These are phyloP conservation scores for Solanum neorickii DNA, from an alignment of 257 asterid genomes.

Conservation along the genomic window DNA sequence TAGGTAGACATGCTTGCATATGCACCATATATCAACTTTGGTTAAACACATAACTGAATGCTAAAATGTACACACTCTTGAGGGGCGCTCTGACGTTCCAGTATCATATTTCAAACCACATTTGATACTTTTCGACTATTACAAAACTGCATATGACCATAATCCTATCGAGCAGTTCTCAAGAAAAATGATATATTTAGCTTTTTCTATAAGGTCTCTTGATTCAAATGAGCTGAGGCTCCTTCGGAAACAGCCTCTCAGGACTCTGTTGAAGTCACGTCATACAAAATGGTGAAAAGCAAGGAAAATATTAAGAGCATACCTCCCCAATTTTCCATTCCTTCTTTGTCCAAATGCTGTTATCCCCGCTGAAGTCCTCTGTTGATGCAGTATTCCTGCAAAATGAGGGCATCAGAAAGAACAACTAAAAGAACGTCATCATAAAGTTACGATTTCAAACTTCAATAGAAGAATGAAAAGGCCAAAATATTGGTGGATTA, in stretches of 20 bases:
- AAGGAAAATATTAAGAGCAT: not conserved
- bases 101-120: not conserved
- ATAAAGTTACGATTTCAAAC: not conserved
- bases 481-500: not conserved
- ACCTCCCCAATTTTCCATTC: slow-evolving; percentile 74
- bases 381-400: slow-evolving; percentile 30
- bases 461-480: not conserved
- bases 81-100: not conserved
- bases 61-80: not conserved
- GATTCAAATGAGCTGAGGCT: not conserved
- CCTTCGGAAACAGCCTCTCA: not conserved
- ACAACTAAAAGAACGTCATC: not conserved
- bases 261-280: not conserved
- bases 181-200: not conserved
- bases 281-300: not conserved
- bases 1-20: not conserved
- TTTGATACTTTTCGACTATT: not conserved
- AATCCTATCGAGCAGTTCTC: not conserved
- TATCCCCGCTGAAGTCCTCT: slow-evolving; percentile 24
- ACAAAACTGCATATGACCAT: not conserved
- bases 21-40: not conserved
- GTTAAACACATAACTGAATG: not conserved
- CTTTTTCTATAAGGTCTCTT: not conserved
- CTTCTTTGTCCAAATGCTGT: slow-evolving; percentile 48
- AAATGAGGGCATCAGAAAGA: not conserved